phyloP scores from a whole-genome alignment of 352 stramenopile species.

The Phytopythium chamaehyphon region DNA sequence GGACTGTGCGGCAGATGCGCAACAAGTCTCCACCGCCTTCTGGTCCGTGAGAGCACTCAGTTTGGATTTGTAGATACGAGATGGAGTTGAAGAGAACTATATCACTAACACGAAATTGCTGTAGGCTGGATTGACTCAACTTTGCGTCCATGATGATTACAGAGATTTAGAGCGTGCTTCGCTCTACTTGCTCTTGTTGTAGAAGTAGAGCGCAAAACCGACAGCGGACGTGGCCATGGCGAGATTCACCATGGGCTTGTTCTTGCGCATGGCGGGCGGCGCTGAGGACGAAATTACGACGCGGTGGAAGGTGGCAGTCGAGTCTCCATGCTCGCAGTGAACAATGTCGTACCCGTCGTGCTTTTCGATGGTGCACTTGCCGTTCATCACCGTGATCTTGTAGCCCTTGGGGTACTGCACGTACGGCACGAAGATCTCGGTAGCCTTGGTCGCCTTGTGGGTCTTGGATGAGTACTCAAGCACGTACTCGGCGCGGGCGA shows the following conservation, averaged over 20 bases:
- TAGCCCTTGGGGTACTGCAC: slow-evolving; percentile 71
- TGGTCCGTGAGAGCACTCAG: not conserved
- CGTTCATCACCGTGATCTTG: slow-evolving; percentile 28
- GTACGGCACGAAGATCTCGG: slow-evolving; percentile 73
- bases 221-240: slow-evolving; percentile 2
- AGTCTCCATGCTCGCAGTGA: slow-evolving; percentile 26
- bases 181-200: slow-evolving; percentile 5
- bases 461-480: slow-evolving; percentile 45
- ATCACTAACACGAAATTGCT: not conserved
- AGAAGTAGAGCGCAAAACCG: slow-evolving; percentile 2
- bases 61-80: not conserved
- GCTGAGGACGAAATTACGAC: slow-evolving; percentile 20
- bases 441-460: slow-evolving; percentile 20
- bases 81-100: not conserved
- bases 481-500: slow-evolving; percentile 48
- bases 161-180: not conserved
- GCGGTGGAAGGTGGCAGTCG: slow-evolving; percentile 22
- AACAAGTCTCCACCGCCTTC: slow-evolving; percentile 26
- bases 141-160: too few species aligned
- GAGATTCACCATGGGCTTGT: slow-evolving; percentile 4
- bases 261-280: slow-evolving; percentile 3
- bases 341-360: slow-evolving; percentile 47
- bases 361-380: slow-evolving; percentile 30
- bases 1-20: slow-evolving; percentile 48
- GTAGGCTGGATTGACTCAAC: too few species aligned